Evolutionary conservation across 2,329 filamentous ascomycete genomes (phyloP), one percentile per base, ranked within the genome.

Genomic region (Xylariaceae sp.): DNA sequence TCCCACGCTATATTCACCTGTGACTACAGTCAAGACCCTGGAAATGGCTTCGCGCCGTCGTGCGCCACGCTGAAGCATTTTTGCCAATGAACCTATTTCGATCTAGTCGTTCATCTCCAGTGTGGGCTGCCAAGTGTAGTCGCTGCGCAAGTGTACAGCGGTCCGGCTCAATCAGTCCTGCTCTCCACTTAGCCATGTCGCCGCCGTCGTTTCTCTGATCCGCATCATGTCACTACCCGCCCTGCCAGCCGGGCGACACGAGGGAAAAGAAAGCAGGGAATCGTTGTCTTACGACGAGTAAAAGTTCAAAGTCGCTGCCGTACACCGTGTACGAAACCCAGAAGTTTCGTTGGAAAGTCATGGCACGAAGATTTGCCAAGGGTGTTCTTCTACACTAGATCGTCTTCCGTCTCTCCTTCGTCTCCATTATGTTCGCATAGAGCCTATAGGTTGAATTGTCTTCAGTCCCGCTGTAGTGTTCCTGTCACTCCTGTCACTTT

Each of bases 201-300:
- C 43, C 40, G 46, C 51, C 52, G 52, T 46, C 33, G 20, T 37
- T 41, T 24, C 21, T 27, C 24, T 44, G 42, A 36, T 51, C 30
- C 46, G 51, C 36, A 24, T 46, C 49, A 59, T 59, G 53, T 36
- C 48, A n/a, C 46, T 59, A 59, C 42, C 57, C 57, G 57, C 51
- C 21, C 46, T 46, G 48, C 36, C 40, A 41, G 36, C 52, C 42
- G 35, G 18, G 52, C 47, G 30, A 35, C 50, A 30, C 26, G 27
- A 40, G 36, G 35, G 23, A 26, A 51, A 32, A 41, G 11, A 39
- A 36, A 32, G 32, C 44, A 43, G 29, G 39, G 26, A 36, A 41
- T 52, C 41, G 27, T 45, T 37, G 16, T 20, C 7, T n/a, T n/a
- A n/a, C n/a, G 33, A 37, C 21, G 33, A 37, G 6, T 40, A 37